Conservation (phyloP, 306 rosid genomes). For the Macrotyloma uniflorum region DNA sequence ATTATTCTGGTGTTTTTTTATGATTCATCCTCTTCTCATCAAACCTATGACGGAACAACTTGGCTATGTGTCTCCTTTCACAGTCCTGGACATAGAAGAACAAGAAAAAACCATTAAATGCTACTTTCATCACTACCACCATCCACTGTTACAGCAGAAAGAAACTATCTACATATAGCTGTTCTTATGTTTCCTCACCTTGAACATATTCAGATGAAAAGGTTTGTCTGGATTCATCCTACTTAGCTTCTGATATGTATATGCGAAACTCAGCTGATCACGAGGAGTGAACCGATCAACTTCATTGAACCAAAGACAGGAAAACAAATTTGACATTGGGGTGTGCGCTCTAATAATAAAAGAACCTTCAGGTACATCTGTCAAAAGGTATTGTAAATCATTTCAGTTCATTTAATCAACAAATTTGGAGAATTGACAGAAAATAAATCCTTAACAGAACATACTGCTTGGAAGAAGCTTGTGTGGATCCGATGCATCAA, state of each 20-base stretch:
- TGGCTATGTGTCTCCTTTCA: slow-evolving; percentile 91
- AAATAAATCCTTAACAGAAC: slow-evolving; percentile 32
- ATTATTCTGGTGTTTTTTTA: slow-evolving; percentile 42
- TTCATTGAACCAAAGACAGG: slow-evolving; percentile 97
- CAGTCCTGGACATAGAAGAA: slow-evolving; percentile 66
- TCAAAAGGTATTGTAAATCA: slow-evolving; percentile 10
- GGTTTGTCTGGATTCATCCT: slow-evolving; percentile 89
- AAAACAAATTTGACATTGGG: slow-evolving; percentile 92
- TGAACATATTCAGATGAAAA: slow-evolving; percentile 88
- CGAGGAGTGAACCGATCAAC: slow-evolving; percentile 95
- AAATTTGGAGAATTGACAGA: slow-evolving; percentile 13
- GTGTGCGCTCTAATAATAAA: slow-evolving; percentile 94
- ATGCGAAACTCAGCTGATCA: slow-evolving; percentile 95
- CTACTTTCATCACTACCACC: background rate
- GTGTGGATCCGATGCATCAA: slow-evolving; percentile 69
- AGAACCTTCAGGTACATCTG: slow-evolving; percentile 97
- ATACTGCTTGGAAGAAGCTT: slow-evolving; percentile 91
- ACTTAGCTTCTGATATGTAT: slow-evolving; percentile 88
- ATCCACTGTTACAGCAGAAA: background rate
- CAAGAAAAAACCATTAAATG: slow-evolving; percentile 25
- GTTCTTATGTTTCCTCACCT: slow-evolving; percentile 59
- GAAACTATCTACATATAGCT: slow-evolving; percentile 18
- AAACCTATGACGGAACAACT: slow-evolving; percentile 84
- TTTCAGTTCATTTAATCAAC: slow-evolving; percentile 4
- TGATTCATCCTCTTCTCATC: slow-evolving; percentile 60